phyloP scores from a whole-genome alignment of 2,329 filamentous ascomycete genomes.

The Penicillium sp. region DNA sequence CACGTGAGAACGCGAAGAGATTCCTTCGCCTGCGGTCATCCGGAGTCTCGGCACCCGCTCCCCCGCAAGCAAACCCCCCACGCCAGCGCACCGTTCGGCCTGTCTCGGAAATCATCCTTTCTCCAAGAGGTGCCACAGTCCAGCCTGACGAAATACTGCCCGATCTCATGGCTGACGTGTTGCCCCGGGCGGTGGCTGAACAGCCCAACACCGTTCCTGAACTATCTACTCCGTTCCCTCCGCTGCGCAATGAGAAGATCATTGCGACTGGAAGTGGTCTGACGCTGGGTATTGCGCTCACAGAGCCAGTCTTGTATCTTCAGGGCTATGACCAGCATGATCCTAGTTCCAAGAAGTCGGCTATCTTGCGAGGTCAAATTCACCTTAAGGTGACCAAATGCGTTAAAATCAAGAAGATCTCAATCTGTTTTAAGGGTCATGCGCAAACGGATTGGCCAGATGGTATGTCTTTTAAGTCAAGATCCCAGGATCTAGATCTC shows the following conservation, averaged over 20 bases:
- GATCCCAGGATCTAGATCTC: background rate
- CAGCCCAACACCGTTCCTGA: constrained; percentile 26
- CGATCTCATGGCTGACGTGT: constrained; percentile 16
- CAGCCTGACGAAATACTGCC: background rate
- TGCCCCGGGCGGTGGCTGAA: constrained; percentile 22
- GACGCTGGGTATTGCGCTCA: constrained; percentile 47
- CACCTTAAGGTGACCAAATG: constrained; percentile 82
- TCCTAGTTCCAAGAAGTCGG: constrained; percentile 64
- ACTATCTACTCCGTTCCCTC: constrained; percentile 31
- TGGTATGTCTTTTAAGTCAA: constrained; percentile 46
- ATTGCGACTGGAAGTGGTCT: constrained; percentile 52
- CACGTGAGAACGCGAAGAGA: constrained; percentile 49
- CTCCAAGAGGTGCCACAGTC: constrained; percentile 35
- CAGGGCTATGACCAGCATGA: constrained; percentile 51
- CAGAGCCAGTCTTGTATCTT: constrained; percentile 51
- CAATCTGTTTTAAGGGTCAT: constrained; percentile 79
- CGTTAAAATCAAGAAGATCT: constrained; percentile 88
- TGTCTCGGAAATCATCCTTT: constrained; percentile 38
- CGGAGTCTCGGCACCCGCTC: constrained; percentile 24
- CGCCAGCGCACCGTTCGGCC: constrained; percentile 32
- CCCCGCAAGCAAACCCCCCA: constrained; percentile 24
- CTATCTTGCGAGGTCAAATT: constrained; percentile 81
- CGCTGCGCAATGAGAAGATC: constrained; percentile 47
- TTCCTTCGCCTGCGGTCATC: constrained; percentile 44
- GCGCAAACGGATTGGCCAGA: constrained; percentile 95